A percentile compares a stretch with the other conserved stretches of the same genome.
phyloP scores from a whole-genome alignment of 1,284 basidiomycete species.

The Malassezia obtusa region DNA sequence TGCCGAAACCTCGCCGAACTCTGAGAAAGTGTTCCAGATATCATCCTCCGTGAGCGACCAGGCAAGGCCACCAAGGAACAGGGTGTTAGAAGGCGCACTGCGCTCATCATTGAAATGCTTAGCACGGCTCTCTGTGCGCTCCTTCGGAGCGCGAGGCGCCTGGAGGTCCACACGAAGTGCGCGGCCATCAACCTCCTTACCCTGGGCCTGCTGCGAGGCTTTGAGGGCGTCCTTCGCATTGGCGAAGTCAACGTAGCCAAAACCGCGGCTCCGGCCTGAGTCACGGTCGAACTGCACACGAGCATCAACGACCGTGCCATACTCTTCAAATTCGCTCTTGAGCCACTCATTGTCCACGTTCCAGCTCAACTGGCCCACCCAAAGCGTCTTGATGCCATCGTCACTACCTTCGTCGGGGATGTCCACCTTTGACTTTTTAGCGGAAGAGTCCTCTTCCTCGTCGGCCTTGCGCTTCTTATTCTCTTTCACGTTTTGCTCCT shows the following conservation, averaged over 20 bases:
- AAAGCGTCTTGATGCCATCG: slow-evolving; percentile 62
- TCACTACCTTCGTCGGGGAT: slow-evolving; percentile 46
- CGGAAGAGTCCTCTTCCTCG: slow-evolving; percentile 57
- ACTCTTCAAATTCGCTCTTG: slow-evolving; percentile 75
- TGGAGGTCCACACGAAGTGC: slow-evolving; percentile 76
- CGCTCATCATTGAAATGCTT: slow-evolving; percentile 57
- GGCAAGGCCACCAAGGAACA: slow-evolving; percentile 86
- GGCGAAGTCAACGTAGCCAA: slow-evolving; percentile 86
- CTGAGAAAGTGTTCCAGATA: slow-evolving; percentile 83
- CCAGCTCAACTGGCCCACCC: slow-evolving; percentile 90
- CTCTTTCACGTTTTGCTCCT: slow-evolving; percentile 42
- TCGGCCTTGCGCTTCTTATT: slow-evolving; percentile 73
- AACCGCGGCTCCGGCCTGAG: slow-evolving; percentile 53
- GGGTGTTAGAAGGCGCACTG: slow-evolving; percentile 62
- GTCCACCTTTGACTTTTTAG: slow-evolving; percentile 73
- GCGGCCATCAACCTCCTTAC: slow-evolving; percentile 80
- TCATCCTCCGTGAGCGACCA: slow-evolving; percentile 72
- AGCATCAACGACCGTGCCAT: slow-evolving; percentile 76
- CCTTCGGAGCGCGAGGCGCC: slow-evolving; percentile 55
- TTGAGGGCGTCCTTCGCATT: slow-evolving; percentile 53
- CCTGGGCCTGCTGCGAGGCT: slow-evolving; percentile 62
- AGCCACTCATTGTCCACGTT: slow-evolving; percentile 96
- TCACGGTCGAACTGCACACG: slow-evolving; percentile 85
- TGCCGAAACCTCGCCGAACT: slow-evolving; percentile 76
- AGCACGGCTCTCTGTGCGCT: slow-evolving; percentile 62